Evolutionary conservation across 345 rosid species (phyloP).

Genomic region (Trapa incisa): DNA sequence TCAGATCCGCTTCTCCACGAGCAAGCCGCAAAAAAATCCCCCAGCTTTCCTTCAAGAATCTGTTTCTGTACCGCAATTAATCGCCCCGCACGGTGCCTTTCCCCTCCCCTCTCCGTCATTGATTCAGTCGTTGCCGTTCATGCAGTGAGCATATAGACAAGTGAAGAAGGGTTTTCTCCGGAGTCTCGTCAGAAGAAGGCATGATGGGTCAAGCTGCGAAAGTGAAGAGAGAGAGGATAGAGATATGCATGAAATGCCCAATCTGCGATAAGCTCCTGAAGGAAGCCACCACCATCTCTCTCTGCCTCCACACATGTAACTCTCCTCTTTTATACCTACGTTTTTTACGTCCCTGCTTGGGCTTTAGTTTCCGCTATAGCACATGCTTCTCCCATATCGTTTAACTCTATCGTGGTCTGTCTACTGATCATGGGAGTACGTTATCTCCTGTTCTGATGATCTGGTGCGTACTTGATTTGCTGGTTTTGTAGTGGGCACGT

Average conservation of each 20-base stretch:
- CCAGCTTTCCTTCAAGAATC: not conserved
- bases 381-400: not conserved
- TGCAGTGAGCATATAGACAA: constrained; percentile 1
- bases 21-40: not conserved
- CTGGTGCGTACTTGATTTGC: not conserved
- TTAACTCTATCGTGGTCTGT: not conserved
- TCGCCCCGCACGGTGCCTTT: not conserved
- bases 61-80: not conserved
- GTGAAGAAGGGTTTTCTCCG: not conserved
- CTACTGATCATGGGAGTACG: not conserved
- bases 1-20: constrained; percentile 3
- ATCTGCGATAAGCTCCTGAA: constrained; percentile 46
- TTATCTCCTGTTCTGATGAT: not conserved
- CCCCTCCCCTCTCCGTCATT: not conserved
- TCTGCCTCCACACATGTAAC: constrained; percentile 77
- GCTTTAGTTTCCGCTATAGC: not conserved
- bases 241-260: constrained; percentile 73
- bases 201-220: constrained; percentile 38
- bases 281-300: constrained; percentile 65
- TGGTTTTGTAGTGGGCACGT: not conserved
- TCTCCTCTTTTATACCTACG: constrained; percentile 4
- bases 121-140: not conserved
- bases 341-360: not conserved
- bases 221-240: constrained; percentile 37
- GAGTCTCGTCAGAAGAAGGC: not conserved